Evolutionary conservation across 208 protist species (phyloP).

Genomic region (Acanthamoeba castellanii): DNA sequence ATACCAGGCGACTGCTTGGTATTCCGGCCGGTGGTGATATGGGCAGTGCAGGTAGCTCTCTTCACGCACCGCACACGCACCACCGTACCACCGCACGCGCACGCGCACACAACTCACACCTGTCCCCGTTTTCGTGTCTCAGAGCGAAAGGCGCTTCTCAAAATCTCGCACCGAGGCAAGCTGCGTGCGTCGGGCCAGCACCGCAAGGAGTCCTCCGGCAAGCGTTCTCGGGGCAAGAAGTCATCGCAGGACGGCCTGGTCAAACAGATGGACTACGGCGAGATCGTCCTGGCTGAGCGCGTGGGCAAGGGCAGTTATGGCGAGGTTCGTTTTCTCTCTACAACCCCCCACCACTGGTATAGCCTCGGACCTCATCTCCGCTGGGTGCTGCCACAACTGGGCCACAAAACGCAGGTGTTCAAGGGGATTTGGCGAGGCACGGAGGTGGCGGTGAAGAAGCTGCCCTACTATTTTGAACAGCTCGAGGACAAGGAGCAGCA

Average conservation of each 20-base stretch:
- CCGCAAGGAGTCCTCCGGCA: neutral
- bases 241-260: constrained; percentile 44
- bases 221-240: neutral
- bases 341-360: neutral
- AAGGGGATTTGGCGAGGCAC: constrained; percentile 69
- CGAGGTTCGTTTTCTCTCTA: constrained; percentile 9
- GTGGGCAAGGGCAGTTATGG: constrained; percentile 74
- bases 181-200: neutral
- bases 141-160: constrained; percentile 47
- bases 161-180: constrained; percentile 42
- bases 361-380: too few relatives aligned
- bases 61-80: neutral
- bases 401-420: constrained; percentile 10
- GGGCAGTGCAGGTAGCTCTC: neutral
- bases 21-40: neutral
- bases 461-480: constrained; percentile 74
- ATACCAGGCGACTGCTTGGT: constrained; percentile 45
- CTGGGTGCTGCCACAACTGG: neutral
- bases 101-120: neutral
- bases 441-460: constrained; percentile 73
- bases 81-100: neutral
- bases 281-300: constrained; percentile 57
- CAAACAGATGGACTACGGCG: constrained; percentile 74
- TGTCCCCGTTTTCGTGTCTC: neutral
- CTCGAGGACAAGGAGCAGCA: constrained; percentile 69